Evolutionary conservation across 164 flowering plant species (phyloP).

Genomic region (Akebia trifoliata): DNA sequence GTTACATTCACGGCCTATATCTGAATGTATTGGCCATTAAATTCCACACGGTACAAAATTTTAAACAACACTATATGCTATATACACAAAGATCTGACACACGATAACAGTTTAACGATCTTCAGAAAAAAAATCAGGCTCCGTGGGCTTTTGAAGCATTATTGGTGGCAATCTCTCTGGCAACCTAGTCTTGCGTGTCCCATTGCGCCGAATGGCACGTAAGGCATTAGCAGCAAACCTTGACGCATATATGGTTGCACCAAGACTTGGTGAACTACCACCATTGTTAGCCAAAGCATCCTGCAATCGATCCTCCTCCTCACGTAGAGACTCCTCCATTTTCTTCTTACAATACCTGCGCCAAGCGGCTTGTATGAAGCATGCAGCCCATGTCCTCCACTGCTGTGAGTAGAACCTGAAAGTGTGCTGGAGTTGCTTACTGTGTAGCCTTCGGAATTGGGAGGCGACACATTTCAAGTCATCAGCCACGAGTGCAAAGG

Average conservation of each 20-base stretch:
- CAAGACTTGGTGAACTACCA: conserved; percentile 64
- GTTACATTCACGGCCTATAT: too few species aligned
- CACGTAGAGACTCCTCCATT: conserved; percentile 52
- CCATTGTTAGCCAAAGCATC: conserved; percentile 53
- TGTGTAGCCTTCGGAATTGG: conserved; percentile 82
- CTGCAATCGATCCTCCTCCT: conserved; percentile 64
- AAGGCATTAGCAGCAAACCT: conserved; percentile 71
- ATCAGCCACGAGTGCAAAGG: conserved; percentile 74
- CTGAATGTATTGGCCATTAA: too few species aligned
- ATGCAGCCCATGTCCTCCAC: conserved; percentile 98
- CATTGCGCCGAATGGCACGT: conserved; percentile 31
- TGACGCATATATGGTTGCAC: conserved; percentile 76
- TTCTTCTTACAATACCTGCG: conserved; percentile 64
- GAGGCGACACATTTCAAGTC: conserved; percentile 83
- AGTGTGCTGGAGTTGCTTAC: conserved; percentile 86
- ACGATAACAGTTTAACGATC: too few species aligned
- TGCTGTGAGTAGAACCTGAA: conserved; percentile 86
- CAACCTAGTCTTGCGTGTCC: conserved; percentile 29
- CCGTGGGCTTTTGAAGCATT: conserved; percentile 45
- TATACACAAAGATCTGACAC: too few species aligned
- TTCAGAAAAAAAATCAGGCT: conserved; percentile 43
- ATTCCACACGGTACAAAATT: too few species aligned
- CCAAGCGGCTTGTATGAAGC: conserved; percentile 93
- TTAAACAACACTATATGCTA: too few species aligned
- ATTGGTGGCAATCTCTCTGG: conserved; percentile 36